Percentiles rank a stretch among this genome's conserved stretches.
Evolutionary conservation across 2,329 filamentous ascomycete genomes (phyloP).

Genomic region (Phialocephala sp.): DNA sequence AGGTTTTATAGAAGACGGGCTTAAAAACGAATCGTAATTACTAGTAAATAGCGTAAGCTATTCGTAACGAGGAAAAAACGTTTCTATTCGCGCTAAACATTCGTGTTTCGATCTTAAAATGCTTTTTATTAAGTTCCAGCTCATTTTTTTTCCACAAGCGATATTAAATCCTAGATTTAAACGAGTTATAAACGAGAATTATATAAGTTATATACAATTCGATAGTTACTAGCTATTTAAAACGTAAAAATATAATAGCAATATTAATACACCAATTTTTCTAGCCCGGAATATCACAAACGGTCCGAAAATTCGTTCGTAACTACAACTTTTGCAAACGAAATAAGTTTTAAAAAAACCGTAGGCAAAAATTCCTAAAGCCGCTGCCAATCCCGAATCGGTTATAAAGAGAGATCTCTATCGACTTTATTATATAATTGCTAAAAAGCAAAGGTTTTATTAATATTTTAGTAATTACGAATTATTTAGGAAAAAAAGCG

Average conservation of each 20-base stretch:
- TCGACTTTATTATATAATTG: constrained; percentile 13
- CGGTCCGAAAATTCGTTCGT: background rate
- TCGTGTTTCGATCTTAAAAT: too few relatives aligned
- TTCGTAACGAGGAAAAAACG: too few relatives aligned
- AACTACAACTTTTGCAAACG: constrained; percentile 10
- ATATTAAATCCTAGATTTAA: too few relatives aligned
- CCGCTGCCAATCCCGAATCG: constrained; percentile 11
- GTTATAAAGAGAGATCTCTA: constrained; percentile 17
- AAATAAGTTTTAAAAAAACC: constrained; percentile 8
- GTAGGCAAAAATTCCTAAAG: constrained; percentile 16
- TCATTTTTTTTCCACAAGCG: too few relatives aligned
- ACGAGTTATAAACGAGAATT: background rate
- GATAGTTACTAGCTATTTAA: background rate
- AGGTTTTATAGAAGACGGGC: too few relatives aligned
- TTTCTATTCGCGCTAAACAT: too few relatives aligned
- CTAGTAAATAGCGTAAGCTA: too few relatives aligned
- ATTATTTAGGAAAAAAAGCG: background rate
- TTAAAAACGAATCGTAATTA: too few relatives aligned
- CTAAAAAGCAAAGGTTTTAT: background rate
- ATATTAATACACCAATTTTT: background rate
- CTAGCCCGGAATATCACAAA: background rate
- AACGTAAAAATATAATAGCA: constrained; percentile 2
- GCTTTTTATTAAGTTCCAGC: too few relatives aligned
- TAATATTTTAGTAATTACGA: background rate
- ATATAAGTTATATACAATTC: constrained; percentile 13